phyloP scores from a whole-genome alignment of 2,329 filamentous ascomycete species.

The Fusarium hostae region DNA sequence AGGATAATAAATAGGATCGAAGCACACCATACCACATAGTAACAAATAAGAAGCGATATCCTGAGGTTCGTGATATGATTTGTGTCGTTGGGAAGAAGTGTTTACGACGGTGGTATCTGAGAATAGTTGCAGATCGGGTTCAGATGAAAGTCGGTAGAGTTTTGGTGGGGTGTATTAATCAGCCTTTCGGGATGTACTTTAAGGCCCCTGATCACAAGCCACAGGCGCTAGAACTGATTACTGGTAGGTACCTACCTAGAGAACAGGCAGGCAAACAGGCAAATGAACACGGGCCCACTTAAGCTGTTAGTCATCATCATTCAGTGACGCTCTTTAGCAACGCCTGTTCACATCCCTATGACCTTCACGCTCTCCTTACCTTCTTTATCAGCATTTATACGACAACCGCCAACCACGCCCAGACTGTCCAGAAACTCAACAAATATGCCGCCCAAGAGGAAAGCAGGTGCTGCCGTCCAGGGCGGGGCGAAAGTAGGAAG shows the following conservation, averaged over 20 bases:
- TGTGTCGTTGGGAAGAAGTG: neutral
- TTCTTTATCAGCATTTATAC: constrained; percentile 1
- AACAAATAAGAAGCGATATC: neutral
- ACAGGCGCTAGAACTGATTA: neutral
- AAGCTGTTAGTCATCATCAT: constrained; percentile 29
- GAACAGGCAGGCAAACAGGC: neutral
- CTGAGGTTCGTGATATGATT: neutral
- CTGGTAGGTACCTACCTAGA: neutral
- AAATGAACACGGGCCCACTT: neutral
- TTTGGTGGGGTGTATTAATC: constrained; percentile 38
- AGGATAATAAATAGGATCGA: neutral
- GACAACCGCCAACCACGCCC: constrained; percentile 4
- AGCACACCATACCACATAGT: constrained; percentile 53
- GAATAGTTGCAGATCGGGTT: constrained; percentile 6
- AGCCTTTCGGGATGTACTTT: constrained; percentile 18
- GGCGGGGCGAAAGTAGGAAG: constrained; percentile 66
- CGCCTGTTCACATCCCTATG: constrained; percentile 4
- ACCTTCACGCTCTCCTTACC: neutral
- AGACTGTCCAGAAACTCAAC: constrained; percentile 30
- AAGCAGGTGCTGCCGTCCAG: constrained; percentile 64
- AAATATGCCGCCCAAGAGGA: constrained; percentile 77
- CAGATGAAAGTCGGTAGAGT: constrained; percentile 17
- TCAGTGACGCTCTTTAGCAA: constrained; percentile 24
- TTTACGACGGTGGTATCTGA: neutral
- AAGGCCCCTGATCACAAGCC: constrained; percentile 15